Base-by-base conservation (phyloP, 1,284 basidiomycete species). In the Neotropicomus parvogracilis region DNA sequence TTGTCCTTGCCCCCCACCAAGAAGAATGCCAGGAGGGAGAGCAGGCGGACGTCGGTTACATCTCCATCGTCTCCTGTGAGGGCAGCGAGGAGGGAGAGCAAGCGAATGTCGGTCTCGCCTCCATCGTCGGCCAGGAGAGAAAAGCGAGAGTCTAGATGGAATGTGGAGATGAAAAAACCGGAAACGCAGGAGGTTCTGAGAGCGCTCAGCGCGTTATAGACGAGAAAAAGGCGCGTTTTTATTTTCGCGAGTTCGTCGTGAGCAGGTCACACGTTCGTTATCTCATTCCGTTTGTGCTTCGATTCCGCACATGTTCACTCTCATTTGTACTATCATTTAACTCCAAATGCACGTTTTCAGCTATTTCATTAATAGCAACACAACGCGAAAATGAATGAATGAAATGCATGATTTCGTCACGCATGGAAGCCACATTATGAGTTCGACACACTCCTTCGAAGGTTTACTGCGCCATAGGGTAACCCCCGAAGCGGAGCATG, bases 161-260 rank as follows among this genome's bases (percentile, higher is more conserved):
- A 43, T 8, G 43, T 6, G 40, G 59, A 65, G 39, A n/a, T 60
- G 44, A 44, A 36, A 7, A 52, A 54, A 8, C 46, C 58, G 4
- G 59, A 62, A 27, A 65, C 59, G 8, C 58, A 57, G 36, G 54
- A 54, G 36, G 45, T 62, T 2, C 40, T 63, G 33, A 52, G 34
- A 13, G 51, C 43, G 20, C 29, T 64, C 34, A 49, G 49, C 11
- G 38, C 3, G 20, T 12, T 55, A 21, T 55, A 51, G 17, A 16
- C 8, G 24, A 24, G 24, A 24, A 24, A n/a, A 24, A 24, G 24
- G 12, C 17, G 16, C 26, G 6, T 17, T 28, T 10, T n/a, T n/a
- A n/a, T n/a, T n/a, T 11, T 17, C n/a, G 16, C 10, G n/a, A 34
- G 33, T 10, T 24, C 11, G 20, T 41, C 32, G 21, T 20, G 38